Evolutionary conservation across 352 stramenopile species (phyloP).

Genomic region (Phytophthora cajani): DNA sequence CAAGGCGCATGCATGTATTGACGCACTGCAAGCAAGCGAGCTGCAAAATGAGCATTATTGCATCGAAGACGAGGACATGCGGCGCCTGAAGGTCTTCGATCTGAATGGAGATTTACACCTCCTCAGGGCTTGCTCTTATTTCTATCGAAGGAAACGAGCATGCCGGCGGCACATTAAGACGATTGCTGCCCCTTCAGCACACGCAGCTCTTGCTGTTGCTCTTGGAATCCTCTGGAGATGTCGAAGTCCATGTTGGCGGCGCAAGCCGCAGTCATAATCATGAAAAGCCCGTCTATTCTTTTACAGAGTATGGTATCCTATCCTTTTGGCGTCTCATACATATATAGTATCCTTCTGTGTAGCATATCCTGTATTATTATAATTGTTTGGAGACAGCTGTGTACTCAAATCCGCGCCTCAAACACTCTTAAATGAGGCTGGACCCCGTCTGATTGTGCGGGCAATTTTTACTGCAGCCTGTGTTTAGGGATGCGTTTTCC

Average conservation of each 20-base stretch:
- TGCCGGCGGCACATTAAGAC: too few relatives aligned
- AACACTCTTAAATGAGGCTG: conserved; percentile 2
- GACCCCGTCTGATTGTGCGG: conserved; percentile 22
- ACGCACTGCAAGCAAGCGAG: neutral
- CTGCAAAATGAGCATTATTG: too few relatives aligned
- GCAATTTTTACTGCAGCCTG: conserved; percentile 20
- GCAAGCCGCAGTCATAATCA: neutral
- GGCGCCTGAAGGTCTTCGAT: neutral
- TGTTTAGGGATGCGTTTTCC: conserved; percentile 16
- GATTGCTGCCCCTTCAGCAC: too few relatives aligned
- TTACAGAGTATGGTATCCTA: neutral
- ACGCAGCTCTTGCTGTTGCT: too few relatives aligned
- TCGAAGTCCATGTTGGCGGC: too few relatives aligned
- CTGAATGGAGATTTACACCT: neutral
- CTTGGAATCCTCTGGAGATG: too few relatives aligned
- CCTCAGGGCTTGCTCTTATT: neutral
- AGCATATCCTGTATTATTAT: neutral
- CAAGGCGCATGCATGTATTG: neutral
- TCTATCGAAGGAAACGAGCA: too few relatives aligned
- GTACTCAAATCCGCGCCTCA: conserved; percentile 5
- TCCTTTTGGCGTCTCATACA: too few relatives aligned
- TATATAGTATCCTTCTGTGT: neutral
- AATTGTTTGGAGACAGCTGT: neutral
- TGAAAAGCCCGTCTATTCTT: neutral
- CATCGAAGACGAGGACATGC: too few relatives aligned